Base-by-base conservation (phyloP, 2,329 filamentous ascomycete genomes). In the Fusarium miscanthi region DNA sequence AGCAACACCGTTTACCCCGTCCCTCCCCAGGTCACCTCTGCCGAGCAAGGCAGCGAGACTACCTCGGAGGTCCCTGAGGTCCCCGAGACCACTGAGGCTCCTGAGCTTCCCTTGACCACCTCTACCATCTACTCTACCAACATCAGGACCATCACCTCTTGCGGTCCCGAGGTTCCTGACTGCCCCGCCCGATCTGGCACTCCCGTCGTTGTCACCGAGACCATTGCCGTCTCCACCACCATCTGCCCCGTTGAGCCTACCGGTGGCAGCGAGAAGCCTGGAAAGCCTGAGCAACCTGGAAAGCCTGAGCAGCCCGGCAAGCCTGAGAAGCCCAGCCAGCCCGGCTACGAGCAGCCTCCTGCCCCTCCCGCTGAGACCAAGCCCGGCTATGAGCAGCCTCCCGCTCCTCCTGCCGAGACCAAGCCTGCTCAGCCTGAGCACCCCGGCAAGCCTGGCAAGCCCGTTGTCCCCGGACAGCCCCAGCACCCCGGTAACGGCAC, bases 91-190 rank as follows among this genome's bases (percentile, higher is more conserved):
- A 81, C 80, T 57, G 79, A 77, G 73, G 85, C 82, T 76, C 74
- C 74, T 59, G 78, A 74, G 74, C 73, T 82, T 58, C 78, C 85
- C 63, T 77, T 83, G 72, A 86, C 86, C 77, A 87, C 87, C 74
- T 83, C 81, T 63, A 86, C 88, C 80, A 82, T 90, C 84, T 89
- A 87, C 85, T 80, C 83, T 76, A 90, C 88, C 80, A 84, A 85
- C 76, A 83, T 90, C 80, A 83, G 87, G 79, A 91, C 89, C 82
- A 83, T 91, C 85, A 91, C 87, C 82, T 86, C 85, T 62, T 91
- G 89, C 85, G 85, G 82, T 65, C 83, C 88, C 54, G 85, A 85
- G 69, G 88, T 91, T 78, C 87, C 88, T 81, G 78, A 92, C 88
- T 92, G 91, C 87, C 87, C 87, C 68, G 80, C 81, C 40, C 79